Base-by-base conservation (phyloP, 202 grass and related monocot species). In the Elaeis oleifera region DNA sequence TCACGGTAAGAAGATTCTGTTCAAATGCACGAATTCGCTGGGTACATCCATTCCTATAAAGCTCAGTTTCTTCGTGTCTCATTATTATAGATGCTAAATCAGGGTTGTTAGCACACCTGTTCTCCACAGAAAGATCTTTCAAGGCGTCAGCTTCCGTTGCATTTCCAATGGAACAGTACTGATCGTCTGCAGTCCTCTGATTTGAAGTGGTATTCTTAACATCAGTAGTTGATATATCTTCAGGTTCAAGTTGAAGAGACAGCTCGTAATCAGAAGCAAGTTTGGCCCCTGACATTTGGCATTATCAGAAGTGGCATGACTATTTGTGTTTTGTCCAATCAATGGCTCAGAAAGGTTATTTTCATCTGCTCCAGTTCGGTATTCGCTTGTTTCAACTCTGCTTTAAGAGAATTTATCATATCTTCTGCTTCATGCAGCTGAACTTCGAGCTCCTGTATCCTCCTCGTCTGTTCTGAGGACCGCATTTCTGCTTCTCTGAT, bases 21-120 rank as follows among this genome's bases (percentile, higher is more conserved):
- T 83, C 73, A 83, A 86, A 64, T 69, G 83, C 87, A 39, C 32
- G 87, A 64, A 83, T 86, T 51, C 87, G 79, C 49, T 90, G 87
- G 49, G 83, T 90, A 70, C 76, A 86, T 16, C 83, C 79, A 78
- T 51, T 80, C 24, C 68, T 72, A 69, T 78, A 86, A 58, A 86
- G 65, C 58, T 86, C 80, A 32, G 56, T 69, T 64, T 90, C 84
- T 75, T 90, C 80, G 51, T 50, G 78, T 71, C 73, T 80, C 67
- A 69, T 76, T 57, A 77, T 69, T 22, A 80, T 60, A 44, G 79
- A 82, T 71, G 72, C 36, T 6, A 77, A 55, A 70, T 77, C 86
- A 72, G 63, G 72, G 55, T 69, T 78, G 51, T 18, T 58, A 54
- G 67, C 18, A 23, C 27, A 53, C 24, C 50, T 72, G 18, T 80